Evolutionary conservation across 148 eudicot genomes (phyloP), one percentile per base, ranked within the genome.

Genomic region (Arctostaphylos glauca): DNA sequence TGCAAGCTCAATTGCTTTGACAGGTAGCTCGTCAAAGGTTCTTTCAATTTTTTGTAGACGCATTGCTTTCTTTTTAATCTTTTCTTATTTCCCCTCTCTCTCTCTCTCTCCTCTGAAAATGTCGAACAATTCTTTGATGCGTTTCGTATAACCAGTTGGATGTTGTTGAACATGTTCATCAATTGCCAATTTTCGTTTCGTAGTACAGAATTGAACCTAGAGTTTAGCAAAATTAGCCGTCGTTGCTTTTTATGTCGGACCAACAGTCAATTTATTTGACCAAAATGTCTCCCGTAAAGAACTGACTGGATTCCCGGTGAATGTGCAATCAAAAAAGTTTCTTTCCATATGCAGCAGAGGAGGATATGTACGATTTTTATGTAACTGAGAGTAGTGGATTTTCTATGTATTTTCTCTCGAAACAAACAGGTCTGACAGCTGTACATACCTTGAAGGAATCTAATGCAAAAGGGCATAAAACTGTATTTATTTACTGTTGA

Each of bases 1-100:
- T 84, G 52, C 84, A 82, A 80, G 82, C 89, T 85, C 84, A 75
- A 74, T 59, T 84, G 53, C n/a, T 9, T 41, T 59, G 67, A 59
- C 68, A 52, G 70, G 53, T 58, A 78, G 68, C 68, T 58, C 9
- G 23, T 78, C 50, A 19, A 43, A 43, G 5, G 52, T 78, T 59
- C 18, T 44, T 56, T 19, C 66, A 31, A 58, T 47, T 67, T 71
- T 5, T 50, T 41, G 47, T 14, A 46, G 55, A 31, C 38, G 38
- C 47, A 31, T 77, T 54, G 47, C 59, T 38, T 54, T 23, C 23
- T 77, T 38, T 16, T 18, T n/a, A 47, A 44, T 41, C 13, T 62
- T 79, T 41, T 52, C 16, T 12, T 49, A 38, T 31, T 41, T 41
- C 16, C 8, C 15, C 21, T 15, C 23, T 16, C 6, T 18, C 19